Evolutionary conservation across 164 flowering plant genomes (phyloP).

Genomic region (Vitis rotundifolia): DNA sequence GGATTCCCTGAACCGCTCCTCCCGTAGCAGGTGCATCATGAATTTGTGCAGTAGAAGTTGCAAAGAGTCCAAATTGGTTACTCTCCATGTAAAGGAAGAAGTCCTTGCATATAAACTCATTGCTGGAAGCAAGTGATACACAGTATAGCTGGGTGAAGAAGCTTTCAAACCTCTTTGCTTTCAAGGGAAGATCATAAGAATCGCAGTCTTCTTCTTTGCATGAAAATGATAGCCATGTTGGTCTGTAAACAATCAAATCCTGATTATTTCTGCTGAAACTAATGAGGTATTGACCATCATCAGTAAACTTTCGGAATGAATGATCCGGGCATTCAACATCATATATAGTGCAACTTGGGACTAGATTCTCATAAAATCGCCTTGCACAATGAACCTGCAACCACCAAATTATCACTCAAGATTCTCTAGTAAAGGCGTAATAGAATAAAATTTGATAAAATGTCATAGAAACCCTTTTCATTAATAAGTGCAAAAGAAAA

Average conservation of each 20-base stretch:
- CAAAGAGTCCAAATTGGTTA: conserved; percentile 92
- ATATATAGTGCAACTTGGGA: conserved; percentile 79
- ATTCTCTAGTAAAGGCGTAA: not conserved
- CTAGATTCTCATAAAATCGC: conserved; percentile 87
- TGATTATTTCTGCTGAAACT: conserved; percentile 90
- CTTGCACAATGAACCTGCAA: conserved; percentile 81
- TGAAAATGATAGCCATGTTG: conserved; percentile 82
- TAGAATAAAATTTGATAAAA: not conserved
- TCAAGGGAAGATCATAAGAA: conserved; percentile 62
- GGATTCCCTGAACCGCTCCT: conserved; percentile 86
- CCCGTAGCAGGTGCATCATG: conserved; percentile 78
- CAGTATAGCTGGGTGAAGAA: conserved; percentile 78
- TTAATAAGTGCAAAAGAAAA: no score
- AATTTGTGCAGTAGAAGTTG: conserved; percentile 83
- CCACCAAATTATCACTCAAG: conserved; percentile 8
- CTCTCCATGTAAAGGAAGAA: conserved; percentile 84
- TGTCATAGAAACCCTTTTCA: no score
- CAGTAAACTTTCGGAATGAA: conserved; percentile 91
- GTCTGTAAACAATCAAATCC: conserved; percentile 90
- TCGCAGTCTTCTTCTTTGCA: conserved; percentile 66
- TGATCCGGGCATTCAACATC: conserved; percentile 90
- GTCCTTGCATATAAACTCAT: conserved; percentile 92
- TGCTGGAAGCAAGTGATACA: conserved; percentile 78
- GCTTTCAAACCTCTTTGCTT: conserved; percentile 78
- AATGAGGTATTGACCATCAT: conserved; percentile 89